Conservation (phyloP, 345 rosid genomes). For the Linum trigynum region DNA sequence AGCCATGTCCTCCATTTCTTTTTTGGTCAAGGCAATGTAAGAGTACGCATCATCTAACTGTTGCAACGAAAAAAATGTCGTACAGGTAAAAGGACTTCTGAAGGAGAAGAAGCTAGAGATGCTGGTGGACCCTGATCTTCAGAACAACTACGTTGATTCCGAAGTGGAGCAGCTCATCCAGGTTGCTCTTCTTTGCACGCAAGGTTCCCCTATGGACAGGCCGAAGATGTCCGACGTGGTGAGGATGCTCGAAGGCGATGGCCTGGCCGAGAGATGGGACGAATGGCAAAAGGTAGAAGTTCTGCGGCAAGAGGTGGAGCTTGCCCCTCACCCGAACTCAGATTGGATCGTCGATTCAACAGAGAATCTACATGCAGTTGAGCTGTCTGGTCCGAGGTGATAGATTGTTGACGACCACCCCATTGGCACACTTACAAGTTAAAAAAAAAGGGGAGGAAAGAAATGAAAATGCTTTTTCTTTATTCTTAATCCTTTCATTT, state of each 20-base stretch:
- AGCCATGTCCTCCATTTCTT: too few species aligned
- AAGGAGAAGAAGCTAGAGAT: slow-evolving; percentile 90
- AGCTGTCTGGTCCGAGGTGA: slow-evolving; percentile 94
- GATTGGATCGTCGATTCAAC: slow-evolving; percentile 93
- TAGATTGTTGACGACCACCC: neutral
- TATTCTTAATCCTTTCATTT: neutral
- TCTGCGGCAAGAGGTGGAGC: slow-evolving; percentile 70
- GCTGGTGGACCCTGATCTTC: slow-evolving; percentile 92
- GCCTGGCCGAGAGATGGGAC: slow-evolving; percentile 87
- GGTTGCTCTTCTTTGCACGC: slow-evolving; percentile 90
- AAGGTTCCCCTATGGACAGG: slow-evolving; percentile 81
- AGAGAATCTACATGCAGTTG: slow-evolving; percentile 81
- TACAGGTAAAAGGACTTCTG: slow-evolving; percentile 85
- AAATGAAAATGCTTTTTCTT: neutral
- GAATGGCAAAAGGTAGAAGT: slow-evolving; percentile 97
- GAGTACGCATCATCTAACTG: neutral
- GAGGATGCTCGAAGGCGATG: slow-evolving; percentile 93
- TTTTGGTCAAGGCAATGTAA: too few species aligned
- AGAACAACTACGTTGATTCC: slow-evolving; percentile 52
- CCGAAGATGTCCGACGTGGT: slow-evolving; percentile 98
- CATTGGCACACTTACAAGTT: slow-evolving; percentile 17
- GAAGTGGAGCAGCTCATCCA: slow-evolving; percentile 92
- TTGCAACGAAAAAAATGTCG: neutral
- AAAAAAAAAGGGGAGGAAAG: slow-evolving; percentile 6
- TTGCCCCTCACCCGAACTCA: slow-evolving; percentile 58